phyloP scores from a whole-genome alignment of 257 asterid species.

The Eucommia ulmoides region DNA sequence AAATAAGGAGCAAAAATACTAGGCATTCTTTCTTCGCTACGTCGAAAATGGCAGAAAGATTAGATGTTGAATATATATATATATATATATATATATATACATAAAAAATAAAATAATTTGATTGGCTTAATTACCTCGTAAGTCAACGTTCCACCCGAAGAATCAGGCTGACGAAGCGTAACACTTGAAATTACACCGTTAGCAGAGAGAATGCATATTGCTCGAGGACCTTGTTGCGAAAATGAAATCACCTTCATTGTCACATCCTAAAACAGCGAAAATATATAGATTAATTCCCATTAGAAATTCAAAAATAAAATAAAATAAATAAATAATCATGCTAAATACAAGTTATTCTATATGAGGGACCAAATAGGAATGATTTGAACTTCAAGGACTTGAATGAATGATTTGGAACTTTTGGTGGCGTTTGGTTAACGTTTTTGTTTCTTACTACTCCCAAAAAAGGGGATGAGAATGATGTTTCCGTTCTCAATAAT shows the following conservation, averaged over 20 bases:
- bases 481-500: too few species aligned
- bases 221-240: constrained; percentile 84
- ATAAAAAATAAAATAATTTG: neutral
- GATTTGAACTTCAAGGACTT: too few species aligned
- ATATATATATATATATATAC: too few species aligned
- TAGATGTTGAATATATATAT: neutral
- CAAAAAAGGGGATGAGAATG: too few species aligned
- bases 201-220: constrained; percentile 76
- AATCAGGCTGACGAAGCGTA: constrained; percentile 77
- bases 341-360: neutral
- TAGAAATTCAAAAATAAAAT: neutral
- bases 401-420: too few species aligned
- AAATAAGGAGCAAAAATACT: neutral
- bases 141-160: constrained; percentile 80
- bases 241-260: constrained; percentile 74
- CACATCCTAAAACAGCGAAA: constrained; percentile 41
- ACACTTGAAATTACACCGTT: constrained; percentile 72
- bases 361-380: neutral
- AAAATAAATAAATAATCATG: neutral
- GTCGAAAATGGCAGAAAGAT: neutral
- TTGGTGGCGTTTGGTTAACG: too few species aligned
- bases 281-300: neutral
- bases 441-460: constrained; percentile 2
- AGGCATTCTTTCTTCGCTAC: neutral
- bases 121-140: constrained; percentile 43